phyloP scores from a whole-genome alignment of 352 stramenopile genomes.

The Phytophthora vignae region DNA sequence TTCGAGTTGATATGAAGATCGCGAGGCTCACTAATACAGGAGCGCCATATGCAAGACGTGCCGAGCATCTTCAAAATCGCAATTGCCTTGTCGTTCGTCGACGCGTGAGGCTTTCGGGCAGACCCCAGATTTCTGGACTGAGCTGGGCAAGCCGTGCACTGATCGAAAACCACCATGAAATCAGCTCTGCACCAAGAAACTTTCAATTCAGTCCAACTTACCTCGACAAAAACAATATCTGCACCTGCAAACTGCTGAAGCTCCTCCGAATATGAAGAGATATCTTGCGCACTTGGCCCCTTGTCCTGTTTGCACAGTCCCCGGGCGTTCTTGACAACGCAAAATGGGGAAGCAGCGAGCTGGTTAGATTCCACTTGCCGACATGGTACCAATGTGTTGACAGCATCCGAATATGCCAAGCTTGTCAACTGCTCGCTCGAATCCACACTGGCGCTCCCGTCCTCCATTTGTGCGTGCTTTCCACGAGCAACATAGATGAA shows the following conservation, averaged over 20 bases:
- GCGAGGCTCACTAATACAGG: conserved; percentile 28
- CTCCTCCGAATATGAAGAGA: neutral
- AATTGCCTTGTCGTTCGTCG: neutral
- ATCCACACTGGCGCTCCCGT: neutral
- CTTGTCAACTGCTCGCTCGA: conserved; percentile 29
- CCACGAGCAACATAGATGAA: conserved; percentile 44
- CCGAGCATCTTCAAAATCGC: conserved; percentile 27
- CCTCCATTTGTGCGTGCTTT: neutral
- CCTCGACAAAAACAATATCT: conserved; percentile 40
- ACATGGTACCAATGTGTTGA: conserved; percentile 34
- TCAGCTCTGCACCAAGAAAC: neutral
- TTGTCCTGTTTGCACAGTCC: conserved; percentile 28
- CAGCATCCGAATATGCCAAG: conserved; percentile 42
- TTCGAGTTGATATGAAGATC: neutral
- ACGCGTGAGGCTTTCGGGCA: neutral
- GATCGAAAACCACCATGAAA: neutral
- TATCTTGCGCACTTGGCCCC: conserved; percentile 2
- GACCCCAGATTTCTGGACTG: neutral
- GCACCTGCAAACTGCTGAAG: conserved; percentile 22
- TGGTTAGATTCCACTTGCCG: conserved; percentile 4
- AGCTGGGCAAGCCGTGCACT: conserved; percentile 16
- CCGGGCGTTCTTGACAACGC: conserved; percentile 41
- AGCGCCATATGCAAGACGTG: conserved; percentile 43
- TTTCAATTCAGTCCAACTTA: conserved; percentile 1
- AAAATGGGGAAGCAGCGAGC: conserved; percentile 9